phyloP scores from a whole-genome alignment of 1,284 basidiomycete genomes.

The Porogramme epimiltina region DNA sequence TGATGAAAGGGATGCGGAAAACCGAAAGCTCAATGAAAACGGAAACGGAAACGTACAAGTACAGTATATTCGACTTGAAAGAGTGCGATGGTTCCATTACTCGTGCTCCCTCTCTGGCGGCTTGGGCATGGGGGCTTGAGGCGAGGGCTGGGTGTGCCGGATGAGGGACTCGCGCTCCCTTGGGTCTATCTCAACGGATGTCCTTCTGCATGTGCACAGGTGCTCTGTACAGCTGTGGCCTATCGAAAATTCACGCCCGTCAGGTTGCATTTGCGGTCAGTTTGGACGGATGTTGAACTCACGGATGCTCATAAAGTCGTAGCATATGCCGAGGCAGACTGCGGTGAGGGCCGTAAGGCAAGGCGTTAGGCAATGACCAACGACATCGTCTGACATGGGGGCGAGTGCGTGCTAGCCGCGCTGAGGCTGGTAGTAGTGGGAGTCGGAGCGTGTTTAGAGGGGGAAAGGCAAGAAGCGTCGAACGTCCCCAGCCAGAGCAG shows the following conservation, averaged over 20 bases:
- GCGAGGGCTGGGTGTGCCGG: neutral
- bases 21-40: neutral
- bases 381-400: conserved; percentile 24
- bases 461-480: too few relatives aligned
- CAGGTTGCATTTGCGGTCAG: neutral
- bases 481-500: too few relatives aligned
- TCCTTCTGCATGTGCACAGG: conserved; percentile 4
- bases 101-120: neutral
- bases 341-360: conserved; percentile 17
- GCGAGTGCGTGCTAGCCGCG: too few relatives aligned
- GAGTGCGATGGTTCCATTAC: too few relatives aligned
- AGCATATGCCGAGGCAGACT: conserved; percentile 21
- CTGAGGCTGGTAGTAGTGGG: too few relatives aligned
- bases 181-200: neutral
- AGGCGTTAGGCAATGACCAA: conserved; percentile 17
- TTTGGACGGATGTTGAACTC: conserved; percentile 4
- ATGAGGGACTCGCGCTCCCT: conserved; percentile 6
- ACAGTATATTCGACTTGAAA: too few relatives aligned
- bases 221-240: conserved; percentile 13
- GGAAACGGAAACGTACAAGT: neutral
- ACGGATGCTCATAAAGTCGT: conserved; percentile 27
- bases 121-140: conserved; percentile 5
- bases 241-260: neutral
- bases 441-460: too few relatives aligned
- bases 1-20: neutral